phyloP scores from a whole-genome alignment of 345 rosid species.

The Bretschneidera sinensis region DNA sequence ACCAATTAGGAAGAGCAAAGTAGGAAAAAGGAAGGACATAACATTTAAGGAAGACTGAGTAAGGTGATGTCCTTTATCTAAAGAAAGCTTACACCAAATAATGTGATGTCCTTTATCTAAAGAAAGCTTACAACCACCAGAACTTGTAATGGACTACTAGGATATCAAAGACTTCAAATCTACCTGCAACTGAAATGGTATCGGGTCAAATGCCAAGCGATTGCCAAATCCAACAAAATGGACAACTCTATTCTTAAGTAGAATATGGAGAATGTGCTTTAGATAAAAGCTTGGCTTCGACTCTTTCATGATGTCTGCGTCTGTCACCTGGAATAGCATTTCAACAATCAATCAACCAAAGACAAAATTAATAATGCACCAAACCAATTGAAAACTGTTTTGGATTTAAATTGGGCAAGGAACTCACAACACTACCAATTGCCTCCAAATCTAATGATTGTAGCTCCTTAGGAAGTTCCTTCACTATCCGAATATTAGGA shows the following conservation, averaged over 20 bases:
- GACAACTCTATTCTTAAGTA: slow-evolving; percentile 63
- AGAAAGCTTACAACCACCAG: slow-evolving; percentile 4
- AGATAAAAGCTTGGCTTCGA: slow-evolving; percentile 76
- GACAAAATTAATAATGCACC: not conserved
- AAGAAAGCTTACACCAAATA: no score
- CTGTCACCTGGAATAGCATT: slow-evolving; percentile 58
- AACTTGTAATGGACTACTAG: slow-evolving; percentile 4
- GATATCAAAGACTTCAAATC: slow-evolving; percentile 16
- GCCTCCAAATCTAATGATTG: slow-evolving; percentile 83
- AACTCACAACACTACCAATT: slow-evolving; percentile 83
- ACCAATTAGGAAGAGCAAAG: slow-evolving; percentile 34
- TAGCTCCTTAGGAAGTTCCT: slow-evolving; percentile 76
- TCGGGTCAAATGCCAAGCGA: slow-evolving; percentile 93
- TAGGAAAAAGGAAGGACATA: not conserved
- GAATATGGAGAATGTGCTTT: slow-evolving; percentile 80
- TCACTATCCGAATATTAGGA: slow-evolving; percentile 81
- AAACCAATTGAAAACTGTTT: no score
- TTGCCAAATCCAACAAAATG: slow-evolving; percentile 94
- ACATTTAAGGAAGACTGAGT: no score
- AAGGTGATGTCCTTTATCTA: no score
- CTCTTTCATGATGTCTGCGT: slow-evolving; percentile 69
- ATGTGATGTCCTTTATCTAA: not conserved
- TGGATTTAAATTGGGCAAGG: slow-evolving; percentile 3
- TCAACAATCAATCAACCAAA: not conserved
- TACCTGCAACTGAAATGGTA: slow-evolving; percentile 89